Evolutionary conservation across 192 early-diverging fungal species (phyloP), one percentile per base, ranked within the genome.

Genomic region (Cladochytrium replicatum): DNA sequence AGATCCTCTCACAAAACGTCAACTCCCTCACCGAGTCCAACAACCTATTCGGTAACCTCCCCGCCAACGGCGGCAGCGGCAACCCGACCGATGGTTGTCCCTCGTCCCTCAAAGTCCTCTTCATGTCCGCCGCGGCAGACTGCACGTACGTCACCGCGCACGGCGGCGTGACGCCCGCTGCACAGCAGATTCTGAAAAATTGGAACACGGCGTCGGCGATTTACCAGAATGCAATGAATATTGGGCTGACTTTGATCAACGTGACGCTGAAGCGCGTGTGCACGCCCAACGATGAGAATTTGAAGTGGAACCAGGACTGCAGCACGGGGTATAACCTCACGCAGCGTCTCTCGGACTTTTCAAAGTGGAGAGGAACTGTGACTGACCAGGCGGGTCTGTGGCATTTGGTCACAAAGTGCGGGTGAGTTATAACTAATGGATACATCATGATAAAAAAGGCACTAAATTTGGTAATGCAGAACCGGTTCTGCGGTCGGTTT

Each of bases 321-420:
- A n/a, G n/a, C n/a, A 24, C 56, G 32, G 26, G 39, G 17, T 94
- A 91, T 56, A 50, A 68, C 9, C 86, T 95, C 37, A 74, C 74
- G 21, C 29, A 71, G 23, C 75, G 90, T 5, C 61, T 97, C 29
- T 86, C 77, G 60, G 93, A 91, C 56, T 97, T 97, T 65, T 84
- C 83, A 46, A 29, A 65, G 15, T 97, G 93, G 93, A 70, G 93
- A 47, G 84, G 84, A 6, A 49, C 48, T 5, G 61, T 72, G n/a
- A 69, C 69, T 19, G 58, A 71, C 17, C 88, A 91, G 61, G 74
- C 78, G 1, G 89, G 87, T 6, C 67, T 97, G 37, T 97, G 93
- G 91, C 91, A 93, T 60, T 63, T 93, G 46, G 84, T 96, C 88
- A 92, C 91, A 6, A n/a, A n/a, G n/a, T n/a, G n/a, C n/a, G n/a